Evolutionary conservation across 495 filamentous ascomycete genomes (phyloP), one percentile per base, ranked within the genome.

Genomic region (Penicillium samsonianum): DNA sequence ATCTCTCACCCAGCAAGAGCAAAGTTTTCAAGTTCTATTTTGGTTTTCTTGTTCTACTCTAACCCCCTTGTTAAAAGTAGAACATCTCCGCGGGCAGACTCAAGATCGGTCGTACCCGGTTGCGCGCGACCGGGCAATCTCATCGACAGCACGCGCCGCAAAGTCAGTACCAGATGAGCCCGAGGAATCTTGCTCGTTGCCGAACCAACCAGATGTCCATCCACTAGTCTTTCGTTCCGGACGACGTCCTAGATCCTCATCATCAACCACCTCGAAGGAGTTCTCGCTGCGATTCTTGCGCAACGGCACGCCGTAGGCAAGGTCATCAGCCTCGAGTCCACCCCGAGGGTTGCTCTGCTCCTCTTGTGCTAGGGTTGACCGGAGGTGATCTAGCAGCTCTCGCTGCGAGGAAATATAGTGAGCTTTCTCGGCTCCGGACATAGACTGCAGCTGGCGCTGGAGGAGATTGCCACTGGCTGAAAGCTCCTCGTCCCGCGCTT

Each of bases 181-280:
- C 5, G 63, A 67, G 9, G 63, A 63, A 23, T 69, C 64, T 26
- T 65, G 70, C 23, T 65, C 65, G 8, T 62, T 62, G 35, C 73
- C 68, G 37, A 78, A 69, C 76, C 76, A 78, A 9, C 68, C 69
- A 14, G 74, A 73, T 14, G 62, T 26, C 74, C 74, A 75, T 50
- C 68, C 65, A 40, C 73, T 65, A 35, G 63, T 68, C 28, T 63
- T 59, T 16, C 64, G 60, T 3, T 51, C 47, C 2, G 54, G 35
- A 7, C 63, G 67, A n/a, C 60, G 67, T 28, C 67, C 78, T 1
- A 80, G 78, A 61, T 87, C 88, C 53, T 89, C 87, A n/a, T 80
- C 78, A 37, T 91, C 87, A 59, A 96, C 86, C 64, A 88, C 86
- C 64, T 93, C 89, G 67, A 96, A 96, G 57, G 92, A 90, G 35